These are phyloP conservation scores for Scutellaria baicalensis DNA, from an alignment of 257 asterid species.

Conservation along the genomic window DNA sequence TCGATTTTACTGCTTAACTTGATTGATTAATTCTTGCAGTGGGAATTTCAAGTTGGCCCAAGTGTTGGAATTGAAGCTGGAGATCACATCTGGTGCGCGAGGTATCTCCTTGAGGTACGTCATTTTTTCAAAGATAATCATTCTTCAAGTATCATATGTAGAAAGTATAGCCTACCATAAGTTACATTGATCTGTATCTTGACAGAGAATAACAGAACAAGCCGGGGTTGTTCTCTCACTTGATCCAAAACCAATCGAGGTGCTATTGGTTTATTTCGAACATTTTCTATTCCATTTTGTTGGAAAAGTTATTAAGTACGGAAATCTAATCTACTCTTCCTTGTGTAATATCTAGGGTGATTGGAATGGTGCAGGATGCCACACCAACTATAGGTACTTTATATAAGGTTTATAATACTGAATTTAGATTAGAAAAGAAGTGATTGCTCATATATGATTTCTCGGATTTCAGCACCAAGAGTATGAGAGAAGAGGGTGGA, in stretches of 20 bases:
- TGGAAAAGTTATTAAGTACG: not conserved
- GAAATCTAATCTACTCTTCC: not conserved
- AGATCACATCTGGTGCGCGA: constrained; percentile 94
- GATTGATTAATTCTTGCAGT: constrained; percentile 36
- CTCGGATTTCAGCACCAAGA: constrained; percentile 60
- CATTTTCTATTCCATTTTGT: not conserved
- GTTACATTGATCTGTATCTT: not conserved
- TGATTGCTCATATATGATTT: not conserved
- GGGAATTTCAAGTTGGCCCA: constrained; percentile 99
- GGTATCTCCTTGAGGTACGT: constrained; percentile 92
- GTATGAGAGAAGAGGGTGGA: constrained; percentile 98
- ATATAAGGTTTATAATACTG: not conserved
- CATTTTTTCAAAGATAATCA: not conserved
- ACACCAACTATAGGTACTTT: constrained; percentile 80
- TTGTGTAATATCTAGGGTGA: constrained; percentile 54
- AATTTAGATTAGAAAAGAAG: not conserved
- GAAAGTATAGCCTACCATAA: not conserved
- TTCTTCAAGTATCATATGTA: not conserved
- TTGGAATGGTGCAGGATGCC: constrained; percentile 99
- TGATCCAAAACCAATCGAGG: constrained; percentile 96
- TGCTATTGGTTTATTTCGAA: constrained; percentile 9
- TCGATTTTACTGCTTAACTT: not conserved
- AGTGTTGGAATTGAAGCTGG: constrained; percentile 96
- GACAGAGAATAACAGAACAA: constrained; percentile 97
- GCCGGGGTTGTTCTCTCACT: constrained; percentile 91